phyloP scores from a whole-genome alignment of 1,139 yeast genomes.

The Blastobotrys proliferans region DNA sequence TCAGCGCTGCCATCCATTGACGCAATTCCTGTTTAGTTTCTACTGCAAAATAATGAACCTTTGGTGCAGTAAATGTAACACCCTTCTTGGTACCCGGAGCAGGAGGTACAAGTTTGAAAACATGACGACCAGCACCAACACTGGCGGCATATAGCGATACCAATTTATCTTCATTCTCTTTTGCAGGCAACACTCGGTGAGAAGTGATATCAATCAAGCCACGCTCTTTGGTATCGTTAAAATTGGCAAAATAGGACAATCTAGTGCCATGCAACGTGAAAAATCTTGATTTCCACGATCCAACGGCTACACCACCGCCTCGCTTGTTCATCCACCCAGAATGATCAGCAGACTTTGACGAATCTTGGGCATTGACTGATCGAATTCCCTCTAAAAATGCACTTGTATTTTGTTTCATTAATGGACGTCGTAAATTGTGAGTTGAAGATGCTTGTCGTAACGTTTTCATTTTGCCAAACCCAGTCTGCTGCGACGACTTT shows the following conservation, averaged over 20 bases:
- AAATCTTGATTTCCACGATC: constrained; percentile 87
- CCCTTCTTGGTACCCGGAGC: constrained; percentile 97
- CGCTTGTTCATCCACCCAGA: constrained; percentile 97
- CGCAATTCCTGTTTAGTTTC: constrained; percentile 90
- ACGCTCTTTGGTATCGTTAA: constrained; percentile 76
- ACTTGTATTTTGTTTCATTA: constrained; percentile 54
- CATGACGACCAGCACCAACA: constrained; percentile 86
- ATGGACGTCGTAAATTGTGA: constrained; percentile 26
- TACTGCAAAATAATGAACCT: constrained; percentile 93
- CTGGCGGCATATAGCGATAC: constrained; percentile 87
- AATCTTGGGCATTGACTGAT: constrained; percentile 68
- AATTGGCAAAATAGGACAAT: constrained; percentile 77
- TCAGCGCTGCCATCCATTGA: constrained; percentile 89
- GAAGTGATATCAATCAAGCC: constrained; percentile 96
- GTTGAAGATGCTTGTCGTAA: constrained; percentile 30
- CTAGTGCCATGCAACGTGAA: constrained; percentile 92
- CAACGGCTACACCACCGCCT: constrained; percentile 77
- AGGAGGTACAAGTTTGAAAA: constrained; percentile 93
- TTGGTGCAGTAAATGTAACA: constrained; percentile 92
- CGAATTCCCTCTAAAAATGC: constrained; percentile 94
- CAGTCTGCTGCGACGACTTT: not conserved
- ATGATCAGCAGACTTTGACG: constrained; percentile 68
- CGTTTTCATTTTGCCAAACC: constrained; percentile 19
- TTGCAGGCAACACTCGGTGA: constrained; percentile 80
- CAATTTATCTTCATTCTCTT: constrained; percentile 67